Conservation (phyloP, 306 rosid species). For the Quercus ilex region DNA sequence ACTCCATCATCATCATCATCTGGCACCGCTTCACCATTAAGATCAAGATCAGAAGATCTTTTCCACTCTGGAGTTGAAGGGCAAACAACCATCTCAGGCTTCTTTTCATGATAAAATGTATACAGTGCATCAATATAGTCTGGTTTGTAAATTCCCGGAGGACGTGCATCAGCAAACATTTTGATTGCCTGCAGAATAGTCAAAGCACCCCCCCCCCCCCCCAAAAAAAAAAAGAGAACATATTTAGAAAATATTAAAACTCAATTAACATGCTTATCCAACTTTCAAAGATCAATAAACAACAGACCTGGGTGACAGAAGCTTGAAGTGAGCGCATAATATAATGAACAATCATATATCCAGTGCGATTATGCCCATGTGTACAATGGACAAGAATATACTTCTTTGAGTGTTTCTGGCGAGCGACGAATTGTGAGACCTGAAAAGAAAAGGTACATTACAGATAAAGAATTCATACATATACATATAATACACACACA, state of each 20-base stretch:
- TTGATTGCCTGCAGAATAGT: conserved; percentile 69
- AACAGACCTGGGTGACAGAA: conserved; percentile 83
- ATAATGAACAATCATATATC: conserved; percentile 91
- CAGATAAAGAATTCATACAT: not conserved
- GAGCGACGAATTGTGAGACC: conserved; percentile 76
- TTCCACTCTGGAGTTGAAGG: conserved; percentile 99
- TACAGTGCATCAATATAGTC: conserved; percentile 88
- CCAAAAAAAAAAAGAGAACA: not conserved
- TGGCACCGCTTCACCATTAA: conserved; percentile 92
- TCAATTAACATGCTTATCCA: conserved; percentile 3
- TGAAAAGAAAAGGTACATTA: conserved; percentile 35
- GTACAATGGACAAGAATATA: conserved; percentile 97
- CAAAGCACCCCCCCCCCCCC: not conserved
- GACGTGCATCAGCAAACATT: conserved; percentile 81
- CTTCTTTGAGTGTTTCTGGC: conserved; percentile 87
- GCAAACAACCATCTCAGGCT: conserved; percentile 73
- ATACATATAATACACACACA: too few species aligned
- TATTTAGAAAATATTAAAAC: not conserved
- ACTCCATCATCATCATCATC: conserved; percentile 88
- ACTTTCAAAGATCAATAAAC: conserved; percentile 7
- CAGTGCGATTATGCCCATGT: conserved; percentile 98
- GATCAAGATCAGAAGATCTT: conserved; percentile 93
- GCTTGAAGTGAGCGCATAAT: conserved; percentile 74
- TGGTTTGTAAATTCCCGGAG: conserved; percentile 98
- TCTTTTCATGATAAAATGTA: conserved; percentile 85